These are phyloP conservation scores for Wickerhamomyces tratensis DNA, from an alignment of 805 yeast species.

Conservation along the genomic window DNA sequence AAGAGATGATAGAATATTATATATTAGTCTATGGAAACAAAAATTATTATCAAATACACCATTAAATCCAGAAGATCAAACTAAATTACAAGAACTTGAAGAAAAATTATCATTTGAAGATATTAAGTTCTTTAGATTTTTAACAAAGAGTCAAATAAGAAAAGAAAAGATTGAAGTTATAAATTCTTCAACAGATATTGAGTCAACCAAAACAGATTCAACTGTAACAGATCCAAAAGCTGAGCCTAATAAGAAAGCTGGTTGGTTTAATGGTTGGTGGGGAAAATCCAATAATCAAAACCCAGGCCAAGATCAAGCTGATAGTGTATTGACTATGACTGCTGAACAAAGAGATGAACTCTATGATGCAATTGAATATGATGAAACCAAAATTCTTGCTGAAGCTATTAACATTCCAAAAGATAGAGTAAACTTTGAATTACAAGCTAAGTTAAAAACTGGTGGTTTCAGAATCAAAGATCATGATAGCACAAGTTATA, in stretches of 20 bases:
- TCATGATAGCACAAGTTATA: constrained; percentile 24
- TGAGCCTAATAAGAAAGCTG: constrained; percentile 19
- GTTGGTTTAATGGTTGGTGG: constrained; percentile 70
- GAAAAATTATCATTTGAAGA: constrained; percentile 60
- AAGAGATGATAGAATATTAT: constrained; percentile 61
- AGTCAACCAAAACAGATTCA: neutral
- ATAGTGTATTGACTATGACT: constrained; percentile 28
- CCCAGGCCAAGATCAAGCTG: no score
- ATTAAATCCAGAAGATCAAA: constrained; percentile 25
- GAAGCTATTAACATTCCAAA: constrained; percentile 60
- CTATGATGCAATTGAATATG: constrained; percentile 88
- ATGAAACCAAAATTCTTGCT: constrained; percentile 45
- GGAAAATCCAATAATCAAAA: no score
- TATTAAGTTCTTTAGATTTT: constrained; percentile 72
- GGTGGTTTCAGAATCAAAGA: constrained; percentile 65
- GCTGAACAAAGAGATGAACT: constrained; percentile 86
- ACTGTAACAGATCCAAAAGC: constrained; percentile 5
- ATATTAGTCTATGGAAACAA: constrained; percentile 58
- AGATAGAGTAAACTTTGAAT: constrained; percentile 58
- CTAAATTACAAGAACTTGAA: constrained; percentile 44
- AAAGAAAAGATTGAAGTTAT: constrained; percentile 34
- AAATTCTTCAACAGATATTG: constrained; percentile 5
- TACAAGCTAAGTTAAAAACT: constrained; percentile 56
- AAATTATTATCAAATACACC: constrained; percentile 30
- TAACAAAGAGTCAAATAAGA: constrained; percentile 60